Conservation (phyloP, 495 filamentous ascomycete species). For the Neohortaea acidophila region DNA sequence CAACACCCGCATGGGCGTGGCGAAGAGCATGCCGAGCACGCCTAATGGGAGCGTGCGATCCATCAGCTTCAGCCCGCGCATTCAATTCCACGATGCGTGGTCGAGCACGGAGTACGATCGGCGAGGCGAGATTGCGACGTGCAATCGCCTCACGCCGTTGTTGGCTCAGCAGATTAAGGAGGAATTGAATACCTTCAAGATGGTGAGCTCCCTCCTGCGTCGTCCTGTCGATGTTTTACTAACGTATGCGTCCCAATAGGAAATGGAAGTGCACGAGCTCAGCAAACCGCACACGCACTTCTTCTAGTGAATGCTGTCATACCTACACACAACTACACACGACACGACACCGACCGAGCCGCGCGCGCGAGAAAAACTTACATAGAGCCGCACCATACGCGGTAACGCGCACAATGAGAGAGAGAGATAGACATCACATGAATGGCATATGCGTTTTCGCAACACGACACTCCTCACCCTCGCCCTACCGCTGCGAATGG, state of each 20-base stretch:
- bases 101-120: slow-evolving; percentile 90
- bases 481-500: too few relatives aligned
- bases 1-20: slow-evolving; percentile 50
- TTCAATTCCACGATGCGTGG: slow-evolving; percentile 94
- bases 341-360: too few relatives aligned
- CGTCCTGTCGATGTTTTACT: slow-evolving; percentile 14
- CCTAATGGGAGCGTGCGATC: slow-evolving; percentile 56
- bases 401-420: too few relatives aligned
- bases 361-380: too few relatives aligned
- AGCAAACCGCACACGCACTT: slow-evolving; percentile 99
- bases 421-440: too few relatives aligned
- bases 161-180: slow-evolving; percentile 99
- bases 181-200: slow-evolving; percentile 97
- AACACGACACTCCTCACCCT: too few relatives aligned
- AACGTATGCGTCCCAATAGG: slow-evolving; percentile 42
- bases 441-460: too few relatives aligned
- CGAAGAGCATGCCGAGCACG: slow-evolving; percentile 62
- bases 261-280: slow-evolving; percentile 98
- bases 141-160: slow-evolving; percentile 92
- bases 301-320: slow-evolving; percentile 69
- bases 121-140: slow-evolving; percentile 90
- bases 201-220: slow-evolving; percentile 45
- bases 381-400: too few relatives aligned
- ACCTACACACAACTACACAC: too few relatives aligned
- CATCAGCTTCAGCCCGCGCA: slow-evolving; percentile 83